Evolutionary conservation across 495 filamentous ascomycete species (phyloP).

Genomic region (Extremus antarcticus): DNA sequence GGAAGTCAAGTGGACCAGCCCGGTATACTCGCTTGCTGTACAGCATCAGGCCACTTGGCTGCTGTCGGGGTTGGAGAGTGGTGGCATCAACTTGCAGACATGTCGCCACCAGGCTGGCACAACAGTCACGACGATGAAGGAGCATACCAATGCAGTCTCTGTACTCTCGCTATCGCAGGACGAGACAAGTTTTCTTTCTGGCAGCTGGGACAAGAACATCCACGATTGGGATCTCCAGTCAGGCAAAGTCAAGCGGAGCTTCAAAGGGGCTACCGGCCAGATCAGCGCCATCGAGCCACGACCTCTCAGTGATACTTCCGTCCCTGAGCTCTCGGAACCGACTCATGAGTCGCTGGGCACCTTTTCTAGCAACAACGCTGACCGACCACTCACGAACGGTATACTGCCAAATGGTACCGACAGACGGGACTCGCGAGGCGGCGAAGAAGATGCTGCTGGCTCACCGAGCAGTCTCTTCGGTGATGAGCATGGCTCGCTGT

Average conservation of each 20-base stretch:
- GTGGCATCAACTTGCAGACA: conserved; percentile 84
- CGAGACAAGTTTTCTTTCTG: conserved; percentile 79
- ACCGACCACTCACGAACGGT: conserved; percentile 39
- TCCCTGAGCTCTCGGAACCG: conserved; percentile 61
- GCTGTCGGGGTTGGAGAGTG: conserved; percentile 77
- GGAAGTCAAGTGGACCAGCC: conserved; percentile 53
- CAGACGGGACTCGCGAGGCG: conserved; percentile 31
- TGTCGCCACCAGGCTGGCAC: conserved; percentile 94
- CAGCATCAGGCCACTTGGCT: conserved; percentile 87
- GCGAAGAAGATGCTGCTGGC: conserved; percentile 33
- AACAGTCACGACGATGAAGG: conserved; percentile 64
- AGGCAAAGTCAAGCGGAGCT: conserved; percentile 63
- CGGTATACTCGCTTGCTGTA: conserved; percentile 87
- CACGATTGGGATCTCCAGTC: conserved; percentile 94
- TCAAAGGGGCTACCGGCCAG: conserved; percentile 66
- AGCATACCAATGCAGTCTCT: conserved; percentile 87
- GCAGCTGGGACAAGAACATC: conserved; percentile 91
- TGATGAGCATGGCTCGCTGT: conserved; percentile 62
- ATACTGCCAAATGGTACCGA: conserved; percentile 40
- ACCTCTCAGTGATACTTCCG: conserved; percentile 60
- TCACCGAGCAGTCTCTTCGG: conserved; percentile 62
- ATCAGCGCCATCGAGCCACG: conserved; percentile 80
- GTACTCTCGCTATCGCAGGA: conserved; percentile 72
- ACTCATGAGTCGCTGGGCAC: conserved; percentile 43
- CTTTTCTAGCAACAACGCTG: conserved; percentile 51